phyloP scores from a whole-genome alignment of 805 yeast genomes.

The Candida mattraensis region DNA sequence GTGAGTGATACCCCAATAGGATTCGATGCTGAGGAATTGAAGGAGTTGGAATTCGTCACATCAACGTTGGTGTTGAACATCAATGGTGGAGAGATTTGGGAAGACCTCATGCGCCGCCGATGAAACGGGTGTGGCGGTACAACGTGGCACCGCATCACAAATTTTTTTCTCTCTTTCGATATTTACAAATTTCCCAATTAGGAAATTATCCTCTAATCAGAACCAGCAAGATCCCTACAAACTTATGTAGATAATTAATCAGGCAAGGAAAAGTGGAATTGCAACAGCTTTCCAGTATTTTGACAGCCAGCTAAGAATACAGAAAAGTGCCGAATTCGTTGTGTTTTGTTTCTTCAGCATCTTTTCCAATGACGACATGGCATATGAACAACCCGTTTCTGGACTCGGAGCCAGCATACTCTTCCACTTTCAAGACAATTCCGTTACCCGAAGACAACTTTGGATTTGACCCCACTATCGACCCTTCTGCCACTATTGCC shows the following conservation, averaged over 20 bases:
- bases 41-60: constrained; percentile 13
- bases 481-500: constrained; percentile 23
- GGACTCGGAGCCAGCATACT: constrained; percentile 36
- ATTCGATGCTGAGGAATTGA: constrained; percentile 11
- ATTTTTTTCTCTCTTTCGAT: constrained; percentile 2
- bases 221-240: too few relatives aligned
- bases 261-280: background rate
- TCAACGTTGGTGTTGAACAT: constrained; percentile 15
- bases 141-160: constrained; percentile 5
- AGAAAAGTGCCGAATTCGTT: constrained; percentile 1
- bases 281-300: background rate
- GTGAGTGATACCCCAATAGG: constrained; percentile 18
- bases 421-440: constrained; percentile 35
- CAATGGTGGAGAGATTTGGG: constrained; percentile 18
- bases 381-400: constrained; percentile 26
- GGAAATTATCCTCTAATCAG: too few relatives aligned
- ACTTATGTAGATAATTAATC: too few relatives aligned
- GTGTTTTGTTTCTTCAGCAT: constrained; percentile 4
- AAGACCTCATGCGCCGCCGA: constrained; percentile 8
- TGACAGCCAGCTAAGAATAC: background rate
- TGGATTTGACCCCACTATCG: constrained; percentile 32
- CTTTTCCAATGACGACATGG: constrained; percentile 17
- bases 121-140: constrained; percentile 3
- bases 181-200: constrained; percentile 23
- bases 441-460: constrained; percentile 58